Percentiles rank a stretch among this genome's conserved stretches.
These are phyloP conservation scores for Boletellus emodensis DNA, from an alignment of 768 basidiomycete genomes.

Conservation along the genomic window DNA sequence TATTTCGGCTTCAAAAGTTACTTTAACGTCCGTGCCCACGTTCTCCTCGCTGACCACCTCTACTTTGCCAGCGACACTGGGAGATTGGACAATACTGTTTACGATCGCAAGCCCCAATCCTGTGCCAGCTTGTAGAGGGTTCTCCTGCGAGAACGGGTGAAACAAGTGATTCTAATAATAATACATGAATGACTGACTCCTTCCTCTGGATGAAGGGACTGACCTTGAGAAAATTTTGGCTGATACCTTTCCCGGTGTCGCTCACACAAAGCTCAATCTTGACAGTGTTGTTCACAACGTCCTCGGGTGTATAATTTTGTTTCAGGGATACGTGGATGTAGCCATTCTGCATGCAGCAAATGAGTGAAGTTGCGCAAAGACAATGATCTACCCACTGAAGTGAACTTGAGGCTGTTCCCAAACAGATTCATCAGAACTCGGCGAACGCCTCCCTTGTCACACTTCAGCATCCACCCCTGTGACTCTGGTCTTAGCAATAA, in stretches of 20 bases:
- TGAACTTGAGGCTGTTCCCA: constrained; percentile 93
- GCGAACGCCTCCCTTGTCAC: constrained; percentile 90
- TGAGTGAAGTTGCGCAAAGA: constrained; percentile 2
- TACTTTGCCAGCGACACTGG: constrained; percentile 84
- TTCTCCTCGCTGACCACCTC: constrained; percentile 93
- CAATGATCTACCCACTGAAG: constrained; percentile 48
- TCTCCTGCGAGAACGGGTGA: constrained; percentile 97
- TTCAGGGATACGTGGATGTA: constrained; percentile 83
- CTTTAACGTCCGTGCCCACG: constrained; percentile 86
- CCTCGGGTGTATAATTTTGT: constrained; percentile 57
- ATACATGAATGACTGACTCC: neutral
- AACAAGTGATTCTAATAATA: constrained; percentile 77
- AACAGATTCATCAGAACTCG: constrained; percentile 93
- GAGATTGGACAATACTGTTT: constrained; percentile 83
- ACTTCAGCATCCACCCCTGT: constrained; percentile 82
- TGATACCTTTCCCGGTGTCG: constrained; percentile 95
- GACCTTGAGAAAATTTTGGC: constrained; percentile 87
- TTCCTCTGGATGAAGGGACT: constrained; percentile 3
- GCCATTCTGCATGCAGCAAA: constrained; percentile 54
- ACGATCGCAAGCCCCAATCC: constrained; percentile 95
- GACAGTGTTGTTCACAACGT: constrained; percentile 53
- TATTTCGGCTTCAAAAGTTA: constrained; percentile 73
- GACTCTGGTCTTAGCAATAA: constrained; percentile 7
- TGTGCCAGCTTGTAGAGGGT: constrained; percentile 88
- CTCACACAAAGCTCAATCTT: constrained; percentile 80